Evolutionary conservation across 2,329 filamentous ascomycete genomes (phyloP).

Genomic region (Nannizzia gypsea): DNA sequence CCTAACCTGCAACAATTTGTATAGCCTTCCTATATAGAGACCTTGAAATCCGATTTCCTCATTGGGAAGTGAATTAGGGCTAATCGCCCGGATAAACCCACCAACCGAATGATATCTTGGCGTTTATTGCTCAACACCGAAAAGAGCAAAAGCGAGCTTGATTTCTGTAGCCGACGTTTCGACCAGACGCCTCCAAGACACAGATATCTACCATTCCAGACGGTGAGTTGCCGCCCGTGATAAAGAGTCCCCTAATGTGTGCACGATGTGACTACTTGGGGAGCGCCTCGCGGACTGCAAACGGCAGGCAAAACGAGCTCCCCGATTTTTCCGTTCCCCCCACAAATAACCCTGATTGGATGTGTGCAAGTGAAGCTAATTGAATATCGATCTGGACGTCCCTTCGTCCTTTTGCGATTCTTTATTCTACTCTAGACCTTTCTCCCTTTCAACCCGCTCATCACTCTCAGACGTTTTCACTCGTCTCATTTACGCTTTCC

Average conservation of each 20-base stretch:
- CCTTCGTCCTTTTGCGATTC: background rate
- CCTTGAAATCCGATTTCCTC: background rate
- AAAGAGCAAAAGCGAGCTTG: conserved; percentile 1
- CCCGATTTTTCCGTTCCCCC: conserved; percentile 6
- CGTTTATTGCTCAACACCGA: background rate
- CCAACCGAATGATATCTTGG: background rate
- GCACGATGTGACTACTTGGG: background rate
- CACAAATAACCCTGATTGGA: conserved; percentile 10
- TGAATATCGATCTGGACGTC: conserved; percentile 2
- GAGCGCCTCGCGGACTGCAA: background rate
- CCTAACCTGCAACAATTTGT: background rate
- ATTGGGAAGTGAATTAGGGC: conserved; percentile 3
- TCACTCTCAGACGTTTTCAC: background rate
- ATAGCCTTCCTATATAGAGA: background rate
- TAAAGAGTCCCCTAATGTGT: background rate
- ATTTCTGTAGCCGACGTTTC: background rate
- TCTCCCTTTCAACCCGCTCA: background rate
- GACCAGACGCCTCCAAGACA: background rate
- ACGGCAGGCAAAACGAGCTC: background rate
- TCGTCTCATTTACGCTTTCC: background rate
- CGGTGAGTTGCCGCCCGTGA: background rate
- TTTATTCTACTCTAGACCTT: background rate
- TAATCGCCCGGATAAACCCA: background rate
- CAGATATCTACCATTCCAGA: background rate
- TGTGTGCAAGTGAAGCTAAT: conserved; percentile 7